phyloP scores from a whole-genome alignment of 805 yeast genomes.

The Pachysolen tannophilus region DNA sequence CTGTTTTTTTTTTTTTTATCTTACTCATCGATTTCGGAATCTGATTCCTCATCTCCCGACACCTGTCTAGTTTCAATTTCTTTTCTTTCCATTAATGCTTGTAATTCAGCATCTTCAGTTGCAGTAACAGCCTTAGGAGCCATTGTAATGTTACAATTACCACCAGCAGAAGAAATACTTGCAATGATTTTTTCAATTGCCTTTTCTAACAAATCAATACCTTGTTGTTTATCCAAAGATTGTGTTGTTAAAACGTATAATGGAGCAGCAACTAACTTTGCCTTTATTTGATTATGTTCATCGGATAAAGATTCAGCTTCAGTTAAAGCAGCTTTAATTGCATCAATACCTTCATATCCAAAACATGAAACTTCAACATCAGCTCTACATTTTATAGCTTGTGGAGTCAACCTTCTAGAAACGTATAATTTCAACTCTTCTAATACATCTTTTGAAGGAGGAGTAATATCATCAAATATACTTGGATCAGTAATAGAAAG shows the following conservation, averaged over 20 bases:
- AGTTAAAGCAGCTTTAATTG: constrained; percentile 80
- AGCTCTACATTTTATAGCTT: constrained; percentile 96
- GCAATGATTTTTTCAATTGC: constrained; percentile 74
- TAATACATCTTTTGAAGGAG: constrained; percentile 68
- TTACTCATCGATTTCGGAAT: constrained; percentile 22
- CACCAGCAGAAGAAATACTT: constrained; percentile 67
- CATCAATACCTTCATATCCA: constrained; percentile 95
- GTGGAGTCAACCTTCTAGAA: constrained; percentile 92
- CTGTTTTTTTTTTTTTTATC: too few relatives aligned
- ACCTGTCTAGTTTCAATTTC: constrained; percentile 84
- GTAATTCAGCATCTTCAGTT: constrained; percentile 95
- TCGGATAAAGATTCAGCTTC: constrained; percentile 82
- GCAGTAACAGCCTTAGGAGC: constrained; percentile 99
- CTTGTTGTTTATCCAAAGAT: constrained; percentile 85
- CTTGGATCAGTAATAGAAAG: constrained; percentile 86
- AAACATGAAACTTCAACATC: constrained; percentile 97
- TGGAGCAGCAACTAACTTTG: constrained; percentile 96
- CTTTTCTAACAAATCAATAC: constrained; percentile 67
- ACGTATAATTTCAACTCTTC: constrained; percentile 84
- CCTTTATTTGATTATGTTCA: constrained; percentile 83
- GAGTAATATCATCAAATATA: constrained; percentile 71
- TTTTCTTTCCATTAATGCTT: constrained; percentile 88
- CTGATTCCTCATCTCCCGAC: constrained; percentile 64
- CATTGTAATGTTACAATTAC: constrained; percentile 89
- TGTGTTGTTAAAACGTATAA: constrained; percentile 89